These are phyloP conservation scores for Chamaecyparis obtusa DNA, from an alignment of 75 land plant genomes.

Conservation along the genomic window DNA sequence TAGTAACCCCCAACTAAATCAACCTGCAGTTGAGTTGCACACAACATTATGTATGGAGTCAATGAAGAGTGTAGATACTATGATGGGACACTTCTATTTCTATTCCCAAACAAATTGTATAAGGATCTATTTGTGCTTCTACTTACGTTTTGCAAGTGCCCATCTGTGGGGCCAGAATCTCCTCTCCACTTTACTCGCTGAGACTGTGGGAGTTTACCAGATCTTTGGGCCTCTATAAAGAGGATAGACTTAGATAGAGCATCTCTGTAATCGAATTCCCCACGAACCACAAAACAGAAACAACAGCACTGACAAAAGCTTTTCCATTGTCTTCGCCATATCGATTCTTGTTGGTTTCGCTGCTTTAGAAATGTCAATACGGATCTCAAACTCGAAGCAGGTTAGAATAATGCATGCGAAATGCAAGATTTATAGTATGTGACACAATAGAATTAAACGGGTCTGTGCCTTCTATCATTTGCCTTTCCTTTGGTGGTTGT, in stretches of 20 bases:
- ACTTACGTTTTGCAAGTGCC: conserved; percentile 12
- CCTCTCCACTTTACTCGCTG: conserved; percentile 41
- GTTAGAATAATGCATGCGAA: no score
- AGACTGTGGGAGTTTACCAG: conserved; percentile 25
- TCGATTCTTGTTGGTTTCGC: no score
- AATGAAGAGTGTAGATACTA: no score
- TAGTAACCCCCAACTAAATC: conserved; percentile 81
- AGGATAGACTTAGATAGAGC: conserved; percentile 35
- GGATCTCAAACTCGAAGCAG: no score
- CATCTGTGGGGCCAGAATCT: conserved; percentile 36
- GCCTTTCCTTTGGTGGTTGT: no score
- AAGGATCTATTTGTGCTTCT: neutral
- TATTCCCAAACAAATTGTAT: no score
- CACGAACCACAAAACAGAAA: neutral
- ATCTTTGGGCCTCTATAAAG: conserved; percentile 40
- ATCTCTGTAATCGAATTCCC: conserved; percentile 18
- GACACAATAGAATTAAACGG: no score
- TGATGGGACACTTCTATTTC: no score
- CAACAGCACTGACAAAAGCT: neutral
- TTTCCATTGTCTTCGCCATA: neutral
- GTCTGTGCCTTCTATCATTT: no score
- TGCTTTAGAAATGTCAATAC: no score
- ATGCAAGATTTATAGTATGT: no score
- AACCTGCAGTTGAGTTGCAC: conserved; percentile 36
- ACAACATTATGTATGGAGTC: neutral